Evolutionary conservation across 139 green algal genomes (phyloP), one percentile per base, ranked within the genome.

Genomic region (Mesotaenium endlicherianum): DNA sequence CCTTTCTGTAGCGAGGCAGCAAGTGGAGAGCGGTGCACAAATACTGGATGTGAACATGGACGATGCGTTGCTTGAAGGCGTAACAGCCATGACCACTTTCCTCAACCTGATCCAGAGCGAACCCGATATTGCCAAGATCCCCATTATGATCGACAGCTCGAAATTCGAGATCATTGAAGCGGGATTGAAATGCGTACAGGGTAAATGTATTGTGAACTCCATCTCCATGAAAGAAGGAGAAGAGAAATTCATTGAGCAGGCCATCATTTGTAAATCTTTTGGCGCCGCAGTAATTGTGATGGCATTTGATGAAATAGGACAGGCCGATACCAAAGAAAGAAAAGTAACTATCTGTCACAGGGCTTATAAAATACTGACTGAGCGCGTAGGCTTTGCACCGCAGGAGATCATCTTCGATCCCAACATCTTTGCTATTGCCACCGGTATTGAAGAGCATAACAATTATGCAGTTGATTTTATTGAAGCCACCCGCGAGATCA

Each of bases 381-480:
- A 98, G 81, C 89, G 97, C 80, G 93, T 98, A 70, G 94, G 92
- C 67, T 98, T 98, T 86, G 91, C 95, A 82, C 92, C 94, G 17
- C 85, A 98, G 89, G 95, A 99, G 90, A 95, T 99, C 90, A 94
- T 99, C 75, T 99, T 99, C 55, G 95, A 99, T 84, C 95, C 95
- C 89, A 99, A 99, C 92, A 98, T 99, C 87, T 91, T 99, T 5
- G 98, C 95, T 17, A 91, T 99, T 4, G 95, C 94, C 86, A 99
- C 95, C 3, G 95, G 95, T 34, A 78, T 99, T 81, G 68, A 92
- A 14, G 95, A 99, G 93, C 95, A 99, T 93, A 97, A 97, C 94
- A 98, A 98, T 92, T 99, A 99, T 78, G 95, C 93, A 0, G 95
- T 98, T 36, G 95, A 99, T 92, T 99, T 99, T 90, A 95, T 99